Evolutionary conservation across 495 filamentous ascomycete species (phyloP).

Genomic region (Penicillium daleae): DNA sequence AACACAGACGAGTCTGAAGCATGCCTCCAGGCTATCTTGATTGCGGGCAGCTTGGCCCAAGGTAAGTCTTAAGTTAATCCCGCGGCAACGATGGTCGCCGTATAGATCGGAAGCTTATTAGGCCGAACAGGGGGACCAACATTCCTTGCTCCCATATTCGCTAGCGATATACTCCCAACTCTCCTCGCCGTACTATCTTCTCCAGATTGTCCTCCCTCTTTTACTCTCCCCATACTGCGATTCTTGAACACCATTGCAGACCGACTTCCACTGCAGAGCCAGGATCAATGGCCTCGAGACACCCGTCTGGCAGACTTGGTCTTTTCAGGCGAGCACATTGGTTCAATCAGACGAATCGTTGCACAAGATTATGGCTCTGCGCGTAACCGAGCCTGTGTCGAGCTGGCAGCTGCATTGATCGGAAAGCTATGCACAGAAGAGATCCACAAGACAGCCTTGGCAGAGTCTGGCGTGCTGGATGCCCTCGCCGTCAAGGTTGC

Average conservation of each 20-base stretch:
- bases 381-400: conserved; percentile 66
- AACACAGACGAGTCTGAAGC: conserved; percentile 62
- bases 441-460: conserved; percentile 67
- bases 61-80: conserved; percentile 56
- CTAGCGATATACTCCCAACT: conserved; percentile 63
- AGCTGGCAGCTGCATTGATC: conserved; percentile 69
- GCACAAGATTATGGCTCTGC: conserved; percentile 55
- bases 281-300: conserved; percentile 45
- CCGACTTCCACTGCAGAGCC: conserved; percentile 57
- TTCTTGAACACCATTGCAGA: conserved; percentile 74
- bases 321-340: conserved; percentile 63
- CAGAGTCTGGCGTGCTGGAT: conserved; percentile 76
- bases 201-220: conserved; percentile 60
- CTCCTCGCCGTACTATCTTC: conserved; percentile 72
- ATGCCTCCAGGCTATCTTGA: conserved; percentile 76
- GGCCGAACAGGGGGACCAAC: conserved; percentile 71
- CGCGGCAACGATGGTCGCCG: background rate
- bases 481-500: conserved; percentile 77
- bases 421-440: conserved; percentile 69
- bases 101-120: conserved; percentile 19
- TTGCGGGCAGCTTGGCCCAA: conserved; percentile 81
- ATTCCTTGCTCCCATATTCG: conserved; percentile 75
- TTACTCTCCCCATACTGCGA: conserved; percentile 74
- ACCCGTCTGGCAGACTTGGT: conserved; percentile 63
- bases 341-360: conserved; percentile 65